Evolutionary conservation across 208 protist species (phyloP), one percentile per base, ranked within the genome.

Genomic region (Acanthamoeba sp.): DNA sequence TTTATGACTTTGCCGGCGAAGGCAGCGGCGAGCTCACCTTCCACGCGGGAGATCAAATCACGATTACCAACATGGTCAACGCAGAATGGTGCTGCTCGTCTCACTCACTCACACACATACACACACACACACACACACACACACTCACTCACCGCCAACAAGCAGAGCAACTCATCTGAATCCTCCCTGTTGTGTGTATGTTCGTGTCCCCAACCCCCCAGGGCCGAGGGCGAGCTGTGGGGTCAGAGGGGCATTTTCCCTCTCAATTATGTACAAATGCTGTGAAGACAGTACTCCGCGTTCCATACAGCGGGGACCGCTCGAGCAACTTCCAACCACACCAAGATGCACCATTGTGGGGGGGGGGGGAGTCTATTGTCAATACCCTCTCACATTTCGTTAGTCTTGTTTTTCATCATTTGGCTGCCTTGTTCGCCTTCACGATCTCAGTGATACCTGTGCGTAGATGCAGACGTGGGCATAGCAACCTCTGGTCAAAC

Each of bases 1-100:
- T 91, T 3, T 91, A 91, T 34, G 84, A 91, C 55, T 91, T 91
- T 91, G 22, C 50, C 18, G 84, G 84, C 36, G 55, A 91, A n/a
- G 20, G 22, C 57, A 50, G 38, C 84, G 55, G 59, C n/a, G 84
- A 91, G 55, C 84, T 91, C 55, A 71, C 55, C 55, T 91, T 91
- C 84, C 50, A 71, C 34, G 55, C 50, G 32, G 84, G 84, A 1
- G 84, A 91, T 55, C n/a, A 45, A 18, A 91, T 91, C 48, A 91
- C 7, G 18, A 71, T 91, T 16, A 42, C 27, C 55, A 91, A 91
- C 34, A 64, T 52, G 34, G 36, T 91, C 27, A 91, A 91, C 34
- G 36, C 50, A 6, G 84, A 91, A 22, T 91, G 84, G 84, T 71
- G 45, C 84, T 10, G 6, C 18, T 32, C 29, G 24, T 36, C 27